These are phyloP conservation scores for Fraxinus excelsior DNA, from an alignment of 257 asterid species.

Conservation along the genomic window DNA sequence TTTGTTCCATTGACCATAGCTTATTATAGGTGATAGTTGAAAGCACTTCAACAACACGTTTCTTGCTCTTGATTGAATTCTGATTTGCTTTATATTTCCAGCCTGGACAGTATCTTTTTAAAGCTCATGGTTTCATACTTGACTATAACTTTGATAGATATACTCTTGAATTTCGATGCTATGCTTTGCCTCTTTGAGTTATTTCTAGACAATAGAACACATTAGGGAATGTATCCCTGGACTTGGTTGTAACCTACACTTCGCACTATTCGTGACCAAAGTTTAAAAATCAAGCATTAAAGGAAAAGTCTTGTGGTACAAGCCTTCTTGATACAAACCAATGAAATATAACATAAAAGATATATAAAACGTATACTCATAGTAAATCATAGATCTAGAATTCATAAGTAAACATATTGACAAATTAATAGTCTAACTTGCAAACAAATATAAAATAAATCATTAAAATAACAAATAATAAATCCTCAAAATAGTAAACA, in stretches of 20 bases:
- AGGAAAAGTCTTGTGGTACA: neutral
- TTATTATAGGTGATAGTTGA: neutral
- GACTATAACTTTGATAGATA: neutral
- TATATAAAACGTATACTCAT: neutral
- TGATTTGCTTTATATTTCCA: neutral
- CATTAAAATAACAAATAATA: too few species aligned
- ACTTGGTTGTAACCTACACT: neutral
- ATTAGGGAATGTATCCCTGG: conserved; percentile 9
- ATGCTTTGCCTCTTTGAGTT: neutral
- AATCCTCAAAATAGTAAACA: neutral
- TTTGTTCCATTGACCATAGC: conserved; percentile 7
- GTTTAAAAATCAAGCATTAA: neutral
- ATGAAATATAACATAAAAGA: neutral
- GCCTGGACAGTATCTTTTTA: neutral
- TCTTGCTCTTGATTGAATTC: neutral
- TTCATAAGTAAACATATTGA: neutral
- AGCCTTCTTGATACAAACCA: neutral
- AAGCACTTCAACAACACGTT: neutral
- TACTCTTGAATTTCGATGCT: neutral
- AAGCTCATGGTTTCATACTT: neutral
- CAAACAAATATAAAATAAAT: too few species aligned
- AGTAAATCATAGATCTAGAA: neutral
- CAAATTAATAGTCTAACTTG: neutral
- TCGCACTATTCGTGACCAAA: neutral
- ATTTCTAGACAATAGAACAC: conserved; percentile 5